These are phyloP conservation scores for Apiospora rasikravindrae DNA, from an alignment of 2,329 filamentous ascomycete genomes.

Conservation along the genomic window DNA sequence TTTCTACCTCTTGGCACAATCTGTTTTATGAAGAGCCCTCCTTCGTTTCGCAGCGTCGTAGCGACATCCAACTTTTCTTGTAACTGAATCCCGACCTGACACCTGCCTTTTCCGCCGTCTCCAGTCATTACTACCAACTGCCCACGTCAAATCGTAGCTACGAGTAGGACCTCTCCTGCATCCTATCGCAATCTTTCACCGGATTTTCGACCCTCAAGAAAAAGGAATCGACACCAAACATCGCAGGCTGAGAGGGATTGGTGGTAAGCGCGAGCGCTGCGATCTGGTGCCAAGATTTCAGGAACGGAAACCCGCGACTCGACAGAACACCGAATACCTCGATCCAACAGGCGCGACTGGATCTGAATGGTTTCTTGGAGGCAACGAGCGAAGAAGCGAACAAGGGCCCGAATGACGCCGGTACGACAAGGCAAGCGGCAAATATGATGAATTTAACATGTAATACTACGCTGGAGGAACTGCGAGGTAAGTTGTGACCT, in stretches of 20 bases:
- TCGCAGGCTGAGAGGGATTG: not conserved
- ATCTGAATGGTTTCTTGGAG: not conserved
- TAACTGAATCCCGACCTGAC: not conserved
- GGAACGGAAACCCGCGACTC: not conserved
- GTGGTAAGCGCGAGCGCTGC: conserved; percentile 10
- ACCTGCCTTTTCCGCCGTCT: not conserved
- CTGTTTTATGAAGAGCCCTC: conserved; percentile 5
- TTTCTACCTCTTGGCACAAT: conserved; percentile 1
- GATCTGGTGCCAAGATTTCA: not conserved
- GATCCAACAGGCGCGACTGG: not conserved
- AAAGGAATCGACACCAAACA: not conserved
- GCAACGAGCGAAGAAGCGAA: conserved; percentile 2
- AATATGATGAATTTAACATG: conserved; percentile 39
- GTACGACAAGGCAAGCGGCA: not conserved
- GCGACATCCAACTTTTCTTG: not conserved
- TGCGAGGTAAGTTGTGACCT: conserved; percentile 35
- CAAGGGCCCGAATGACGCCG: not conserved
- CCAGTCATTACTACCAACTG: not conserved
- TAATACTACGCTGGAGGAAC: conserved; percentile 42
- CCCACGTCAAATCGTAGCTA: not conserved
- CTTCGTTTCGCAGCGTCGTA: conserved; percentile 15
- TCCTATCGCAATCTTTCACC: not conserved
- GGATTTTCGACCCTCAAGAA: not conserved
- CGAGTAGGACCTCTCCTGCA: not conserved
- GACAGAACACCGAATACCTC: not conserved